Evolutionary conservation across 2,329 filamentous ascomycete genomes (phyloP), one percentile per base, ranked within the genome.

Genomic region (Fusarium sulawesiense): DNA sequence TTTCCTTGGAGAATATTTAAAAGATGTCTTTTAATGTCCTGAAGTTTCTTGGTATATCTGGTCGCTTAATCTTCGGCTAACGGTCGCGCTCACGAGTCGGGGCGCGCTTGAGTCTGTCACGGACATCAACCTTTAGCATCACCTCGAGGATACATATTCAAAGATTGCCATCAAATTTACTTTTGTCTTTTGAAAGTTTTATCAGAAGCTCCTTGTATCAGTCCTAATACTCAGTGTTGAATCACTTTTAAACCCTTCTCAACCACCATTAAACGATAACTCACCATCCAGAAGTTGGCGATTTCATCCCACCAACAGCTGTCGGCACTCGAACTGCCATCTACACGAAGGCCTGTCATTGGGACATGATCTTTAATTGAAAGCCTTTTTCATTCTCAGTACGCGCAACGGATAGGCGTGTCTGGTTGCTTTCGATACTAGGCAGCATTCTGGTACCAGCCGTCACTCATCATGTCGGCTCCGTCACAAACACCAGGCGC

Each of bases 401-500:
- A 20, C 40, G 32, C 46, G 32, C 27, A 21, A n/a, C 21, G 25
- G 14, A 46, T 11, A 45, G 37, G 41, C 30, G 23, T 16, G 44
- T 37, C 29, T 30, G 16, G 20, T 21, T 16, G 25, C 21, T 18
- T 29, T 30, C 18, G n/a, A 12, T 47, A 20, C 49, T 42, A 27
- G 23, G 23, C 34, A 29, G 16, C 9, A 16, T 8, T 34, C 20
- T 30, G 3, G 30, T 25, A 42, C 27, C 34, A n/a, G 32, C 34
- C 29, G 12, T 29, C 64, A 23, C 18, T 55, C 23, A 59, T 42
- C 66, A 82, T 82, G 80, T 80, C 80, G 60, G 77, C 76, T 53
- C 78, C 79, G 29, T 64, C 73, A 49, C 75, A 77, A 57, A 71
- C 72, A 45, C 73, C 76, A 23, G 76, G 75, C 40, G 71, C 76